phyloP scores from a whole-genome alignment of 75 land plant genomes.

The Pinus taeda region DNA sequence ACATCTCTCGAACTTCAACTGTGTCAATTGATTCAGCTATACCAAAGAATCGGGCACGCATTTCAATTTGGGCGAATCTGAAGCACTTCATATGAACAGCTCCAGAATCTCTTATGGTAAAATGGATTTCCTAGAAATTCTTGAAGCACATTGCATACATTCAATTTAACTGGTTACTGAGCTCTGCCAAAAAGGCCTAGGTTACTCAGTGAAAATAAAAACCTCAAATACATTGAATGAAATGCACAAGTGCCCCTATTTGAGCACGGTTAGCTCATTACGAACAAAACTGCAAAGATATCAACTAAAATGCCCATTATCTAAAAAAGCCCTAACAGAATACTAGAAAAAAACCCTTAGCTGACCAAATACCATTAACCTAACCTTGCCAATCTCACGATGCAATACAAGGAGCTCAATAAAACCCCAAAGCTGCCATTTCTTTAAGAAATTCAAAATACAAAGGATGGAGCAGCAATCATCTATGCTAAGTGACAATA shows the following conservation, averaged over 20 bases:
- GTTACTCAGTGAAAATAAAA: not conserved
- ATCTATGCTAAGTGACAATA: not conserved
- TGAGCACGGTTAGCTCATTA: not conserved
- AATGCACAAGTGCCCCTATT: not conserved
- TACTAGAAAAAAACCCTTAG: not conserved
- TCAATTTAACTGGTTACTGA: not conserved
- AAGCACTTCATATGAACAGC: not conserved
- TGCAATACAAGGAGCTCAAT: not conserved
- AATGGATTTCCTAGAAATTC: not conserved
- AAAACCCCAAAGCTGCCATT: no score
- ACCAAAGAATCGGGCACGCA: no score
- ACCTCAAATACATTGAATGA: no score
- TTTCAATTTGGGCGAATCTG: no score
- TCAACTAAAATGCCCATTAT: not conserved
- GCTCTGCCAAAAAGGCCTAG: no score
- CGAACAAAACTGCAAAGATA: not conserved
- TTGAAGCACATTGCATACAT: not conserved
- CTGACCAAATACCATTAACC: not conserved
- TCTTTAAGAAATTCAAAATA: not conserved
- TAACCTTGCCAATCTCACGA: not conserved
- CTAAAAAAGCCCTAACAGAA: not conserved
- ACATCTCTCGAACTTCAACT: no score
- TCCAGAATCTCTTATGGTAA: not conserved
- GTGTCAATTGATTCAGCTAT: no score
- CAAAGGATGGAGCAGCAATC: not conserved